A percentile compares a stretch with the other conserved stretches of the same genome.
These are phyloP conservation scores for Meripilus lineatus DNA, from an alignment of 1,284 basidiomycete genomes.

Conservation along the genomic window DNA sequence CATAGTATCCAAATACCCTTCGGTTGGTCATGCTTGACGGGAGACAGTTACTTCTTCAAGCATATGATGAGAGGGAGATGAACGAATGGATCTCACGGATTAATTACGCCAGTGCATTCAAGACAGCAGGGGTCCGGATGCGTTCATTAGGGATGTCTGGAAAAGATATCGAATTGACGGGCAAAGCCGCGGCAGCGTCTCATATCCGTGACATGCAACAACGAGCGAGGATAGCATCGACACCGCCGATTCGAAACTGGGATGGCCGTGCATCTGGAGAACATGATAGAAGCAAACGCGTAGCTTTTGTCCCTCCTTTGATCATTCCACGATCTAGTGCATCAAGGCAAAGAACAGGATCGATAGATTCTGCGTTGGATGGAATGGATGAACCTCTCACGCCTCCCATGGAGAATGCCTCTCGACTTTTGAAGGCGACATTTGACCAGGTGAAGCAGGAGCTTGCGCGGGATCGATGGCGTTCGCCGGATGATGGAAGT, in stretches of 20 bases:
- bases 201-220: conserved; percentile 65
- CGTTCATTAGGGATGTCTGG: conserved; percentile 67
- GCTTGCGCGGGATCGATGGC: conserved; percentile 48
- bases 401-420: conserved; percentile 25
- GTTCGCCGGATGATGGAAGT: conserved; percentile 20
- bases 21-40: conserved; percentile 75
- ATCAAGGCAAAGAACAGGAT: conserved; percentile 13
- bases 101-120: conserved; percentile 94
- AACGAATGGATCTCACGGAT: conserved; percentile 92
- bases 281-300: conserved; percentile 11
- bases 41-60: conserved; percentile 81
- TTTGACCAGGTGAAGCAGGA: conserved; percentile 86
- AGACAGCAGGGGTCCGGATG: conserved; percentile 81
- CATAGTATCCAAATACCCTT: conserved; percentile 51
- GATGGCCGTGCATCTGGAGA: conserved; percentile 28
- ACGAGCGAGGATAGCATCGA: conserved; percentile 21
- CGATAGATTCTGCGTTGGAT: conserved; percentile 19
- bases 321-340: conserved; percentile 8
- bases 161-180: conserved; percentile 70
- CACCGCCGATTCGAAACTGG: conserved; percentile 41
- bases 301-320: too few relatives aligned
- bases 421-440: conserved; percentile 68
- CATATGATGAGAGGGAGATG: conserved; percentile 69
- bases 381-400: conserved; percentile 19
- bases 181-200: conserved; percentile 79